Evolutionary conservation across 2,329 filamentous ascomycete species (phyloP).

Genomic region (Ramularia endophylla): DNA sequence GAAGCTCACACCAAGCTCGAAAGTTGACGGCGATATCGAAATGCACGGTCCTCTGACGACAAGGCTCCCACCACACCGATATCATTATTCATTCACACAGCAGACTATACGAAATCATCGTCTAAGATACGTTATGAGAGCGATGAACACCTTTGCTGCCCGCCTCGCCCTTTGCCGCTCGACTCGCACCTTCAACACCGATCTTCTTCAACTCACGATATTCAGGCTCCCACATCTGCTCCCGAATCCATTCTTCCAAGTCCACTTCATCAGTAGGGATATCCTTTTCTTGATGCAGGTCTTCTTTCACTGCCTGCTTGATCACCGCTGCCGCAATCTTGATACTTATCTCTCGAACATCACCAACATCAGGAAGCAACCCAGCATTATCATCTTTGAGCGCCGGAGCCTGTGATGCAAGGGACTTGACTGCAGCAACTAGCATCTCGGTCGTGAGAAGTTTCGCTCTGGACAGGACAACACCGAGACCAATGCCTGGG

Average conservation of each 20-base stretch:
- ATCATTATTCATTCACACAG: too few relatives aligned
- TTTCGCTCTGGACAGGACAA: constrained; percentile 62
- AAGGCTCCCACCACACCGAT: too few relatives aligned
- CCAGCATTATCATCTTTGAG: constrained; percentile 58
- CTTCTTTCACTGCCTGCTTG: constrained; percentile 62
- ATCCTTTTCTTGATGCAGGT: constrained; percentile 55
- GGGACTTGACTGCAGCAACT: constrained; percentile 68
- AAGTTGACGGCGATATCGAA: too few relatives aligned
- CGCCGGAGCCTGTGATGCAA: constrained; percentile 66
- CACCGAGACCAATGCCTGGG: constrained; percentile 69
- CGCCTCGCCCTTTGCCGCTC: constrained; percentile 6
- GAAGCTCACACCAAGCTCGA: too few relatives aligned
- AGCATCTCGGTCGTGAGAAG: constrained; percentile 72
- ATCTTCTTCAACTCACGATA: constrained; percentile 48
- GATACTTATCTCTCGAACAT: constrained; percentile 70
- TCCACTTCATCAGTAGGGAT: constrained; percentile 57
- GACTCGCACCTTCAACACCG: constrained; percentile 3
- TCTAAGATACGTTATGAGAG: too few relatives aligned
- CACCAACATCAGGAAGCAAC: constrained; percentile 68
- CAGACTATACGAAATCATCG: too few relatives aligned
- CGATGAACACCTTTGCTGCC: constrained; percentile 4
- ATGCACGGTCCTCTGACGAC: too few relatives aligned
- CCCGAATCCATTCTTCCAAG: constrained; percentile 64
- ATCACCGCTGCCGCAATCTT: constrained; percentile 73
- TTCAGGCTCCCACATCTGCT: constrained; percentile 73